phyloP scores from a whole-genome alignment of 805 yeast species.

The Saccharomyces mikatae region DNA sequence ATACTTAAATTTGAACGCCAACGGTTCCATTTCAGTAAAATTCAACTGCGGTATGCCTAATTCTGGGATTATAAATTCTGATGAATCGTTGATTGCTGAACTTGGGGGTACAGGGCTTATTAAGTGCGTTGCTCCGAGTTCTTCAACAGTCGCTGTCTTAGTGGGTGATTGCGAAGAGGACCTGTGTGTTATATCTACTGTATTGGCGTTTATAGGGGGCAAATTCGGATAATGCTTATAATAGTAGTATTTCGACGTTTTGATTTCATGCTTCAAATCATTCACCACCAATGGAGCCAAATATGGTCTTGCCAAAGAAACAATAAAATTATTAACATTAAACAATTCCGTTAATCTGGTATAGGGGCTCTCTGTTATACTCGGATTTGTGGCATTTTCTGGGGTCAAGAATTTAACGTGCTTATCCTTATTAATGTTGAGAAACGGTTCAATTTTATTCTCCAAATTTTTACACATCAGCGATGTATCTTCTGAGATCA shows the following conservation, averaged over 20 bases:
- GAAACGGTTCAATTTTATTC: constrained; percentile 52
- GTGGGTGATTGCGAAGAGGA: not conserved
- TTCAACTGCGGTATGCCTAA: constrained; percentile 24
- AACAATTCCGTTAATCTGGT: constrained; percentile 84
- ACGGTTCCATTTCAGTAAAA: constrained; percentile 30
- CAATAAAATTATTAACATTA: constrained; percentile 88
- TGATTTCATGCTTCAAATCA: constrained; percentile 65
- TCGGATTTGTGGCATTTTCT: constrained; percentile 37
- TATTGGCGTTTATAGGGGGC: not conserved
- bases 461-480: constrained; percentile 55
- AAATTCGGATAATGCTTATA: constrained; percentile 32
- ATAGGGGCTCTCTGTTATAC: constrained; percentile 59
- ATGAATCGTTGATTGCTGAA: constrained; percentile 4
- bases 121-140: constrained; percentile 13
- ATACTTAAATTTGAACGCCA: constrained; percentile 30
- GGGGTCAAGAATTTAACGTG: constrained; percentile 34
- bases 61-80: constrained; percentile 7
- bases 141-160: constrained; percentile 3
- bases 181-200: not conserved
- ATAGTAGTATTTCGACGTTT: constrained; percentile 31
- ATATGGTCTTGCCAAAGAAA: constrained; percentile 88
- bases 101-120: constrained; percentile 21
- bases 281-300: constrained; percentile 81
- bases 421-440: constrained; percentile 31
- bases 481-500: constrained; percentile 46